Evolutionary conservation across 1,284 basidiomycete genomes (phyloP).

Genomic region (Tilletia indica): DNA sequence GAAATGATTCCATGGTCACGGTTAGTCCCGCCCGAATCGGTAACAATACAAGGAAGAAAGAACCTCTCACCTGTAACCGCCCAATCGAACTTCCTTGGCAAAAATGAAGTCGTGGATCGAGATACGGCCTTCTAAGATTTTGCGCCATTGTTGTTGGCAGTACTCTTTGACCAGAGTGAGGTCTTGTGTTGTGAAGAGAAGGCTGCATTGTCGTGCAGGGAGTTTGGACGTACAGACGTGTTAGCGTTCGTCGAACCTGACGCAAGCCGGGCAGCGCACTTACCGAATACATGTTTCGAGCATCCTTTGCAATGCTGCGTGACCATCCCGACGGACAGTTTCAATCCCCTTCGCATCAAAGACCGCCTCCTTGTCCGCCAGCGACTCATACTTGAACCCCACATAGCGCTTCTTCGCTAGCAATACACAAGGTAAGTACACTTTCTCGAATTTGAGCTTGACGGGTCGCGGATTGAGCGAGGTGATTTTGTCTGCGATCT

Average conservation of each 20-base stretch:
- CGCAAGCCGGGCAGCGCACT: too few relatives aligned
- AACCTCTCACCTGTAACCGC: slow-evolving; percentile 65
- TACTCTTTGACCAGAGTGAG: slow-evolving; percentile 85
- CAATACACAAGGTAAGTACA: slow-evolving; percentile 87
- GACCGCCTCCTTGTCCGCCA: slow-evolving; percentile 72
- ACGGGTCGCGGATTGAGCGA: slow-evolving; percentile 82
- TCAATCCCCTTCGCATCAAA: slow-evolving; percentile 99
- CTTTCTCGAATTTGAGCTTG: slow-evolving; percentile 97
- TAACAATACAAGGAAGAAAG: too few relatives aligned
- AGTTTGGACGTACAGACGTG: too few relatives aligned
- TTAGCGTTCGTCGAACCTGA: too few relatives aligned
- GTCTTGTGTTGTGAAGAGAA: slow-evolving; percentile 79
- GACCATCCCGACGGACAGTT: slow-evolving; percentile 79
- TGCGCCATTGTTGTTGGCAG: slow-evolving; percentile 79
- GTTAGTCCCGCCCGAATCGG: too few relatives aligned
- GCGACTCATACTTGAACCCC: slow-evolving; percentile 86
- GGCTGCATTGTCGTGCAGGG: not conserved
- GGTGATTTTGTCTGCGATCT: slow-evolving; percentile 86
- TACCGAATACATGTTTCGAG: slow-evolving; percentile 47
- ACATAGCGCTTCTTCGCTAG: slow-evolving; percentile 97
- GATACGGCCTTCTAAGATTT: slow-evolving; percentile 75
- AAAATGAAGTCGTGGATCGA: slow-evolving; percentile 89
- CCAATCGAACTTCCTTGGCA: slow-evolving; percentile 87
- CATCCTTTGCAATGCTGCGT: slow-evolving; percentile 51
- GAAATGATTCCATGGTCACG: too few relatives aligned